A percentile compares a stretch with the other conserved stretches of the same genome.
Evolutionary conservation across 768 basidiomycete genomes (phyloP).

Genomic region (Saitozyma podzolica): DNA sequence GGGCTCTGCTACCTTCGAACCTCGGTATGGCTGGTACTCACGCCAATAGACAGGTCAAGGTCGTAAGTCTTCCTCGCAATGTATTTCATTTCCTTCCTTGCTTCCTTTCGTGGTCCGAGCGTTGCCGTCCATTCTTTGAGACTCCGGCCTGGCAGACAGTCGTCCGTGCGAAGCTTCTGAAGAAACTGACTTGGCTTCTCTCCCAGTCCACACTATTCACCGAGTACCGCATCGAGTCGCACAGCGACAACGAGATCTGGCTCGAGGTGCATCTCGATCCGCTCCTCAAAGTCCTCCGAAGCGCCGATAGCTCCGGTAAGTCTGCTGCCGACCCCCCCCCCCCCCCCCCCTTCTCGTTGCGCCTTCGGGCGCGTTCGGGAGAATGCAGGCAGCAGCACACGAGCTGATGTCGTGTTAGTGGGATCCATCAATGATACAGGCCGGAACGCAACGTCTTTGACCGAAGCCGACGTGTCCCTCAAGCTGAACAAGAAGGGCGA

Average conservation of each 20-base stretch:
- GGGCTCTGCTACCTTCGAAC: neutral
- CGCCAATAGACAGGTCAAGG: slow-evolving; percentile 40
- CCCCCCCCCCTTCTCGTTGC: too few species aligned
- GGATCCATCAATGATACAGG: neutral
- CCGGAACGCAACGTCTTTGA: slow-evolving; percentile 21
- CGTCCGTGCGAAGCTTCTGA: too few species aligned
- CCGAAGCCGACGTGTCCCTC: slow-evolving; percentile 41
- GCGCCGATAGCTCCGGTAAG: slow-evolving; percentile 46
- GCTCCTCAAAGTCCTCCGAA: slow-evolving; percentile 43
- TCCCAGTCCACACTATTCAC: slow-evolving; percentile 42
- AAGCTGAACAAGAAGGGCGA: slow-evolving; percentile 45
- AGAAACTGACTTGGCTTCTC: too few species aligned
- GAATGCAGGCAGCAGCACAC: too few species aligned
- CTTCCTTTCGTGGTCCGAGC: too few species aligned
- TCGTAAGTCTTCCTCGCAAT: slow-evolving; percentile 23
- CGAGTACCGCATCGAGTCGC: slow-evolving; percentile 48
- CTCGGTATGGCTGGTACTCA: neutral
- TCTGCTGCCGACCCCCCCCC: neutral
- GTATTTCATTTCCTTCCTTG: neutral
- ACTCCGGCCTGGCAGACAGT: too few species aligned
- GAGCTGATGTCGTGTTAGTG: slow-evolving; percentile 6
- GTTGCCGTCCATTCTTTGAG: too few species aligned
- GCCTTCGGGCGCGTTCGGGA: too few species aligned
- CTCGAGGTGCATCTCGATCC: slow-evolving; percentile 46
- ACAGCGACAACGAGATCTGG: slow-evolving; percentile 49